Evolutionary conservation across 192 early-diverging fungal species (phyloP).

Genomic region (Gamsiella multidivaricata): DNA sequence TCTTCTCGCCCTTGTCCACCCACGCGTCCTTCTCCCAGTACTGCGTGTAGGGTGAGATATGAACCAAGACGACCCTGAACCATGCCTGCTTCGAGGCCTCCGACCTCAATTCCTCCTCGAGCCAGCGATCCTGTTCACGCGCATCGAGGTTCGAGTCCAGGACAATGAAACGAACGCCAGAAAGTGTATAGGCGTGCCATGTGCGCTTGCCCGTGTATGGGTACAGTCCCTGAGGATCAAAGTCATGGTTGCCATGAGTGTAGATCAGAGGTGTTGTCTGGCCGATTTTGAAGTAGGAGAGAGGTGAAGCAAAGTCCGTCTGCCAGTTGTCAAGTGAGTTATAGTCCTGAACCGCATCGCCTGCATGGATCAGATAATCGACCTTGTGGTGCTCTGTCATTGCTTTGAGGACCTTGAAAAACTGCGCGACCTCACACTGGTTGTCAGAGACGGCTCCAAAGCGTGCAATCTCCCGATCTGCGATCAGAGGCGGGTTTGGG

Average conservation of each 20-base stretch:
- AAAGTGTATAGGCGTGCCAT: constrained; percentile 68
- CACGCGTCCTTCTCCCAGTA: constrained; percentile 80
- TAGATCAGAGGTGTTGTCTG: constrained; percentile 73
- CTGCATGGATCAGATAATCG: constrained; percentile 74
- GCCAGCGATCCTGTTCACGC: constrained; percentile 68
- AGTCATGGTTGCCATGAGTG: constrained; percentile 82
- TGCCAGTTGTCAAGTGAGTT: constrained; percentile 74
- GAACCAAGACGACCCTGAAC: constrained; percentile 76
- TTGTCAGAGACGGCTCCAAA: constrained; percentile 63
- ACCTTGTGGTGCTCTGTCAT: constrained; percentile 51
- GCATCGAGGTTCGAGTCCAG: constrained; percentile 76
- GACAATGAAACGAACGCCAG: constrained; percentile 72
- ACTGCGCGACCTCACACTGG: constrained; percentile 47
- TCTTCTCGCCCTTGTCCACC: constrained; percentile 71
- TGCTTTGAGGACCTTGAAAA: constrained; percentile 34
- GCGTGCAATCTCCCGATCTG: constrained; percentile 56
- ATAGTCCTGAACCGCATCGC: constrained; percentile 74
- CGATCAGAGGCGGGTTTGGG: constrained; percentile 51
- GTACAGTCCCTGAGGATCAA: constrained; percentile 64
- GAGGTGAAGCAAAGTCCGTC: constrained; percentile 71
- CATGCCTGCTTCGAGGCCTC: constrained; percentile 60
- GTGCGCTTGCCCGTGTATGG: constrained; percentile 64
- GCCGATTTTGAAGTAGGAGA: constrained; percentile 64
- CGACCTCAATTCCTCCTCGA: constrained; percentile 67
- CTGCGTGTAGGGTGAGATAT: constrained; percentile 80